Base-by-base conservation (phyloP, 2,329 filamentous ascomycete genomes). In the Purpureocillium lavendulum region DNA sequence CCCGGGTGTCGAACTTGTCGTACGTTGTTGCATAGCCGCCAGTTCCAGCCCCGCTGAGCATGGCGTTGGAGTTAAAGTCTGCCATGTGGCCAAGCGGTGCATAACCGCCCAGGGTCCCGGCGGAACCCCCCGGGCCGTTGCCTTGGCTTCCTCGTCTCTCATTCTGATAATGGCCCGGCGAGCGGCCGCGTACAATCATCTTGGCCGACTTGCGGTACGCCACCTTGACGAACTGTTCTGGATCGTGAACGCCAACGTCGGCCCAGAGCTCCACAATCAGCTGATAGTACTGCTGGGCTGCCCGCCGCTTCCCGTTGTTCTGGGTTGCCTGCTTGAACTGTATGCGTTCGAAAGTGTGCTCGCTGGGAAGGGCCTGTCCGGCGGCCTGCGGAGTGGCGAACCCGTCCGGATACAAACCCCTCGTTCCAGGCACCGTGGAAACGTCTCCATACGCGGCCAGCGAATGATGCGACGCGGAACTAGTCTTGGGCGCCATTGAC, bases 241-340 rank as follows among this genome's bases (percentile, higher is more conserved):
- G 55, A 42, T 41, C 61, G 49, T 61, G 67, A 26, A 59, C 55
- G 3, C 77, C 71, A 7, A 87, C 65, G 47, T 89, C 80, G 7
- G 76, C 86, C 60, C 79, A 87, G 1, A 94, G 75, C 56, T 94
- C 87, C 4, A 94, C 82, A 34, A 94, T 77, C n/a, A 96, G 71
- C 52, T 92, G 86, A 54, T 94, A 95, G 59, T 88, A 94, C 52
- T 95, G 89, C 56, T 96, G 88, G 14, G 88, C 87, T 1, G 88
- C 88, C 41, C 89, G 73, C 49, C 89, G 75, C 60, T 94, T 94
- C 35, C 88, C 88, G 49, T 96, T 96, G 65, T 95, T 96, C 17
- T 87, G 87, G 0, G 88, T 95, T 1, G 89, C 88, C 48, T 87
- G 86, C 59, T 94, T 94, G 73, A 95, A 96, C 52, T 95, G 88